Evolutionary conservation across 495 filamentous ascomycete genomes (phyloP).

Genomic region (Aeminium ludgeri): DNA sequence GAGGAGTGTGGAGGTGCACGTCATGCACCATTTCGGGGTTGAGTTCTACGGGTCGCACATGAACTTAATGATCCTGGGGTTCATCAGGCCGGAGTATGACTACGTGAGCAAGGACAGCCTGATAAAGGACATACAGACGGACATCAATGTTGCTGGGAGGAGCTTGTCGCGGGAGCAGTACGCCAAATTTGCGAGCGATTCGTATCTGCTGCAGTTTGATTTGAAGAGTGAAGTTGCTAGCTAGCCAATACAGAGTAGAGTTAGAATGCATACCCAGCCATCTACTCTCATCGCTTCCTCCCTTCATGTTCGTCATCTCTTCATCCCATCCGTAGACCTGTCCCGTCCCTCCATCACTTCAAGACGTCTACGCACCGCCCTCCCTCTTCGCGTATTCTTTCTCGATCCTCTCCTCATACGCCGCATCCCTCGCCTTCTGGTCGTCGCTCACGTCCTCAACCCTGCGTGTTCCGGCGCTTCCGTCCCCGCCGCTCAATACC

Average conservation of each 20-base stretch:
- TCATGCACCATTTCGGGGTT: conserved; percentile 51
- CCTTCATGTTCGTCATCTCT: background rate
- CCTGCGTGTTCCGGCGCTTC: conserved; percentile 16
- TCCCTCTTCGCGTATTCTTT: conserved; percentile 12
- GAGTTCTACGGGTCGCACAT: conserved; percentile 79
- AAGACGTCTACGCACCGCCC: conserved; percentile 6
- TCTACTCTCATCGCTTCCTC: background rate
- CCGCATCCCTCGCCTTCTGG: conserved; percentile 27
- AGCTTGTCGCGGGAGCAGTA: conserved; percentile 60
- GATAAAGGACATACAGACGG: conserved; percentile 70
- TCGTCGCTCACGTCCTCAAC: conserved; percentile 21
- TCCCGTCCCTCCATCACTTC: background rate
- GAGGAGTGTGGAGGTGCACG: conserved; percentile 77
- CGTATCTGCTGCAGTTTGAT: conserved; percentile 22
- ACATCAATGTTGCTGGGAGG: conserved; percentile 64
- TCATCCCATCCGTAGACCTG: background rate
- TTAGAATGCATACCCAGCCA: background rate
- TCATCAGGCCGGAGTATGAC: conserved; percentile 75
- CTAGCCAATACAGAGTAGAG: background rate
- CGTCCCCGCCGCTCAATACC: conserved; percentile 3
- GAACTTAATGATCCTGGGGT: conserved; percentile 66
- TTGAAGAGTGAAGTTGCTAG: conserved; percentile 11
- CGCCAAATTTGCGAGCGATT: conserved; percentile 35
- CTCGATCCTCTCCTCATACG: conserved; percentile 9
- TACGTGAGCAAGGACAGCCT: conserved; percentile 69